A percentile compares a stretch with the other conserved stretches of the same genome.
phyloP scores from a whole-genome alignment of 164 flowering plant species.

The Macadamia tetraphylla region DNA sequence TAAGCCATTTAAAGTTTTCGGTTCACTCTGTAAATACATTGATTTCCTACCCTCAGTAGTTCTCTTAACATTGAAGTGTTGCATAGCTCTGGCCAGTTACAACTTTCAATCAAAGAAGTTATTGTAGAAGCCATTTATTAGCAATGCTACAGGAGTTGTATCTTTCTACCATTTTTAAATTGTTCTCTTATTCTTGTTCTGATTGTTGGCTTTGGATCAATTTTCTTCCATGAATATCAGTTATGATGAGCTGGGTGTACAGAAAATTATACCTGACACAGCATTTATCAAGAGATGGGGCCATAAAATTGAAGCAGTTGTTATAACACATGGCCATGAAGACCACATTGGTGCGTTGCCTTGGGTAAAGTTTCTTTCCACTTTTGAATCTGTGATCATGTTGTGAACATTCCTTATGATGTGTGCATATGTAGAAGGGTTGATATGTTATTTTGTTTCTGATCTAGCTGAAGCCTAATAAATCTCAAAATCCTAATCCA shows the following conservation, averaged over 20 bases:
- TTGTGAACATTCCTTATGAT: neutral
- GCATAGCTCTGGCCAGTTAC: neutral
- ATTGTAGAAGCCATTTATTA: neutral
- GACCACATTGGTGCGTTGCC: constrained; percentile 99
- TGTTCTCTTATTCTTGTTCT: neutral
- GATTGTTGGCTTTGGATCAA: constrained; percentile 4
- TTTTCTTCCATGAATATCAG: constrained; percentile 31
- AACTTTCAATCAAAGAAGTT: neutral
- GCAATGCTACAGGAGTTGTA: neutral
- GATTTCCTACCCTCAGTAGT: neutral
- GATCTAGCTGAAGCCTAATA: neutral
- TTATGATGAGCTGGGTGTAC: constrained; percentile 90
- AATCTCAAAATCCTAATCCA: neutral
- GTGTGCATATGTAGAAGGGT: neutral
- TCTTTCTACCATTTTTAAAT: neutral
- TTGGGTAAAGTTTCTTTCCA: constrained; percentile 85
- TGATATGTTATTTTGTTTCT: neutral
- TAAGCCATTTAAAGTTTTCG: too few relatives aligned
- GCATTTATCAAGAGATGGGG: constrained; percentile 92
- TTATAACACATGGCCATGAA: constrained; percentile 98
- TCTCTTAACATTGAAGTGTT: neutral
- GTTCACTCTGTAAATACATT: neutral
- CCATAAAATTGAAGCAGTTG: constrained; percentile 96
- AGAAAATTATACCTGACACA: constrained; percentile 92
- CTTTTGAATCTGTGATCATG: constrained; percentile 12